phyloP scores from a whole-genome alignment of 768 basidiomycete species.

The Rickenella mellea region DNA sequence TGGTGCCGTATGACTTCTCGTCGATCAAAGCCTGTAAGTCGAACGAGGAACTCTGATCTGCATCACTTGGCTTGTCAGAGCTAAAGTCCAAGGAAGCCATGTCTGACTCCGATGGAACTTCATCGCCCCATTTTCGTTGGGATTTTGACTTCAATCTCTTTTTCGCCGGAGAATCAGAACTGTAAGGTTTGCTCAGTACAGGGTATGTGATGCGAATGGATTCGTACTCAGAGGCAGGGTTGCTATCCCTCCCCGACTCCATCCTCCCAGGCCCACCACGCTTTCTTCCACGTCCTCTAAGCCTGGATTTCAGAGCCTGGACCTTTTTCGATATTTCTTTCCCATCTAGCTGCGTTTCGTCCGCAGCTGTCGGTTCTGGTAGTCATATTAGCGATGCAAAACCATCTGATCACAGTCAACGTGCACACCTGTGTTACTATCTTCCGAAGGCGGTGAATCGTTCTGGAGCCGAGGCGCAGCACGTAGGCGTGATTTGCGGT shows the following conservation, averaged over 20 bases:
- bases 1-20: slow-evolving; percentile 63
- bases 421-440: slow-evolving; percentile 44
- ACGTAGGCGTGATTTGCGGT: slow-evolving; percentile 60
- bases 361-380: slow-evolving; percentile 8
- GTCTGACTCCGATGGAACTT: slow-evolving; percentile 69
- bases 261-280: slow-evolving; percentile 45
- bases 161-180: slow-evolving; percentile 44
- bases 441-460: slow-evolving; percentile 40
- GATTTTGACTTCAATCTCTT: slow-evolving; percentile 53
- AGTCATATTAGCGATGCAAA: neutral
- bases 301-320: slow-evolving; percentile 75
- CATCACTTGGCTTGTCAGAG: slow-evolving; percentile 37
- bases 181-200: slow-evolving; percentile 13
- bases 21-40: slow-evolving; percentile 61
- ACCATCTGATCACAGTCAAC: slow-evolving; percentile 5
- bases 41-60: slow-evolving; percentile 17
- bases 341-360: slow-evolving; percentile 57
- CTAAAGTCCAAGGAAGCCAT: slow-evolving; percentile 94
- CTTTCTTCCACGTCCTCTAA: slow-evolving; percentile 66
- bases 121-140: slow-evolving; percentile 90
- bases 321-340: slow-evolving; percentile 91
- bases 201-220: slow-evolving; percentile 1
- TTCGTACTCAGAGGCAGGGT: slow-evolving; percentile 64
- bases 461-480: slow-evolving; percentile 25
- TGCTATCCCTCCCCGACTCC: slow-evolving; percentile 44